phyloP scores from a whole-genome alignment of 2,329 filamentous ascomycete species.

The Paramyrothecium roridum region DNA sequence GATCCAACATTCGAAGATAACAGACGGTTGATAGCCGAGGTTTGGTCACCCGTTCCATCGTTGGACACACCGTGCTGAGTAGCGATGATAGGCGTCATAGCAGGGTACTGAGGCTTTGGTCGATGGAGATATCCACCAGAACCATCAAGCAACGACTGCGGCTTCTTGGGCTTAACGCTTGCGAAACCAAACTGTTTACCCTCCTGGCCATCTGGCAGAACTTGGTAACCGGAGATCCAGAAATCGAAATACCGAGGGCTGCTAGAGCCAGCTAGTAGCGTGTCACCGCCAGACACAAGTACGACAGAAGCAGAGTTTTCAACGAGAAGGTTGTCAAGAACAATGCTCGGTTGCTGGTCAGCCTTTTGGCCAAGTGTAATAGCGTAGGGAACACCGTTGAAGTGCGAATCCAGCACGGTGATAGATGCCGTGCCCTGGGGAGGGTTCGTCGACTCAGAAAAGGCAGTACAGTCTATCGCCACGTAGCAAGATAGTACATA shows the following conservation, averaged over 20 bases:
- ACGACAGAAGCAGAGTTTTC: slow-evolving; percentile 10
- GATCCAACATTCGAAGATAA: slow-evolving; percentile 3
- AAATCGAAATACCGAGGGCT: slow-evolving; percentile 3
- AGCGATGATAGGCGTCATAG: slow-evolving; percentile 39
- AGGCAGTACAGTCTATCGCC: slow-evolving; percentile 55
- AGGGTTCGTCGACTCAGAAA: slow-evolving; percentile 41
- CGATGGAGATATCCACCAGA: slow-evolving; percentile 16
- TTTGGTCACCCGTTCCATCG: slow-evolving; percentile 28
- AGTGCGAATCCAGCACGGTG: slow-evolving; percentile 59
- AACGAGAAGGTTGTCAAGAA: slow-evolving; percentile 13
- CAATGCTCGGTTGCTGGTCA: slow-evolving; percentile 8
- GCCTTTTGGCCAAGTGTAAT: slow-evolving; percentile 4
- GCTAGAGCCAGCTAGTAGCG: slow-evolving; percentile 9
- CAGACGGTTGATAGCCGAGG: slow-evolving; percentile 16
- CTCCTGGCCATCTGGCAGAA: not conserved
- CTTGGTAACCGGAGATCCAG: slow-evolving; percentile 2
- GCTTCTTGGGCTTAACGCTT: slow-evolving; percentile 2
- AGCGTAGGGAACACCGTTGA: slow-evolving; percentile 13
- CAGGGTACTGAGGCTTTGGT: slow-evolving; percentile 33
- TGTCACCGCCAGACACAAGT: slow-evolving; percentile 9
- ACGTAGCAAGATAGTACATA: slow-evolving; percentile 57
- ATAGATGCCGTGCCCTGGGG: slow-evolving; percentile 67
- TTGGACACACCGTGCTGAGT: slow-evolving; percentile 28
- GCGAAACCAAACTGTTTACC: too few relatives aligned
- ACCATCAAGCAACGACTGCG: slow-evolving; percentile 4